phyloP scores from a whole-genome alignment of 2,329 filamentous ascomycete species.

The Malbranchea cinnamomea region DNA sequence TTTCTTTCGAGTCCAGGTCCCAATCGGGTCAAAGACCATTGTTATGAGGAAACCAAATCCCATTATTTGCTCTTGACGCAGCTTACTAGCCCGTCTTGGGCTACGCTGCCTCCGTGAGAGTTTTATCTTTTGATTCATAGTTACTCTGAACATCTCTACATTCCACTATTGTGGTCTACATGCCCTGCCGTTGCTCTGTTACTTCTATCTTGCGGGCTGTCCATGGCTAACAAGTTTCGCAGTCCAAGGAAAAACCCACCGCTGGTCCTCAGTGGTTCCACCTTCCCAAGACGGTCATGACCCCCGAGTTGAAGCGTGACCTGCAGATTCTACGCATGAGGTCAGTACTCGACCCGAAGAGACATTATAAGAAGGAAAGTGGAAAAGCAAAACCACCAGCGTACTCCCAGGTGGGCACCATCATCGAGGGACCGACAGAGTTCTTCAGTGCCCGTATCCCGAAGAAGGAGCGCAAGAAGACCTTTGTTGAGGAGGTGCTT shows the following conservation, averaged over 20 bases:
- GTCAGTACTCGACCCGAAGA: constrained; percentile 72
- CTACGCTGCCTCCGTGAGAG: constrained; percentile 57
- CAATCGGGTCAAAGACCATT: constrained; percentile 12
- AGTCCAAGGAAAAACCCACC: constrained; percentile 41
- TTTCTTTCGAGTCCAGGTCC: constrained; percentile 5
- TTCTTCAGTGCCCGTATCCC: constrained; percentile 67
- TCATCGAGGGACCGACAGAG: constrained; percentile 79
- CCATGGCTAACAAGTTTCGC: too few species aligned
- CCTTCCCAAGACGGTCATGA: constrained; percentile 69
- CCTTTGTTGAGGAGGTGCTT: constrained; percentile 72
- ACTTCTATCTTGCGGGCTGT: constrained; percentile 1
- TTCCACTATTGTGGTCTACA: constrained; percentile 14
- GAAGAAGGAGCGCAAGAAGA: constrained; percentile 77
- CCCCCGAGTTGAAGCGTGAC: constrained; percentile 74
- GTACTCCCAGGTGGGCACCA: constrained; percentile 76
- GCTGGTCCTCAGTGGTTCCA: constrained; percentile 79
- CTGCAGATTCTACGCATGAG: constrained; percentile 82
- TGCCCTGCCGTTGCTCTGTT: constrained; percentile 5
- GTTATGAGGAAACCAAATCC: constrained; percentile 65
- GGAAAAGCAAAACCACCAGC: constrained; percentile 57
- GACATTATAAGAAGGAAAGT: constrained; percentile 77
- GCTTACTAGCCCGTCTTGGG: constrained; percentile 65
- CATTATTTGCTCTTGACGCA: constrained; percentile 53
- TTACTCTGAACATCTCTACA: constrained; percentile 48
- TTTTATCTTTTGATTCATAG: constrained; percentile 47